phyloP scores from a whole-genome alignment of 441 rosid species.

The Rhodomyrtus psidioides region DNA sequence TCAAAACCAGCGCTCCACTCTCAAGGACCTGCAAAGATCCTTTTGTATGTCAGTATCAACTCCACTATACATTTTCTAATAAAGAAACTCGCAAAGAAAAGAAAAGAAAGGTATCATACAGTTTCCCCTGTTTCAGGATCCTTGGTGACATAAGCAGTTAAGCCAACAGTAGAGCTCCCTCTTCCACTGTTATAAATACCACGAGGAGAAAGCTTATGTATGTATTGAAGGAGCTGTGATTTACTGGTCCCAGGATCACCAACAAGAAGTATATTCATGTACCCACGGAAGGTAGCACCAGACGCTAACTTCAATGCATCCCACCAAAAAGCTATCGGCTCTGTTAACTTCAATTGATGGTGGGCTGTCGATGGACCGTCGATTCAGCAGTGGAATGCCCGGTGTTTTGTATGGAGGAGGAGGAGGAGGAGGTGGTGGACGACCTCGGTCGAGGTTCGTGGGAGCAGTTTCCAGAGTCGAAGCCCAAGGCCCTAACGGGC shows the following conservation, averaged over 20 bases:
- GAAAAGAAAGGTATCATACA: slow-evolving; percentile 30
- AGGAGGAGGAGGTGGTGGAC: too few relatives aligned
- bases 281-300: slow-evolving; percentile 96
- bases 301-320: slow-evolving; percentile 71
- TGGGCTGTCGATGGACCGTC: too few relatives aligned
- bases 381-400: too few relatives aligned
- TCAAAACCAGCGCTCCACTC: slow-evolving; percentile 96
- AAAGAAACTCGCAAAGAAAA: neutral
- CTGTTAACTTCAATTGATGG: too few relatives aligned
- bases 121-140: slow-evolving; percentile 99
- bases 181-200: slow-evolving; percentile 96
- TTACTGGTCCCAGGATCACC: slow-evolving; percentile 99
- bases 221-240: slow-evolving; percentile 91
- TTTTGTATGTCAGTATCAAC: slow-evolving; percentile 3
- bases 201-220: slow-evolving; percentile 91
- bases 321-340: slow-evolving; percentile 98
- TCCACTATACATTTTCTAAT: neutral
- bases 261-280: slow-evolving; percentile 89
- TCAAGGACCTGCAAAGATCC: slow-evolving; percentile 63
- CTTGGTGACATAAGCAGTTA: slow-evolving; percentile 92
- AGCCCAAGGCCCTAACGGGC: too few relatives aligned
- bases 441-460: too few relatives aligned
- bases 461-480: too few relatives aligned
- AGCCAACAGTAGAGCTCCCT: slow-evolving; percentile 97
- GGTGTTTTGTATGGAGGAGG: too few relatives aligned